These are phyloP conservation scores for Stephania cephalantha DNA, from an alignment of 164 flowering plant species.

Conservation along the genomic window DNA sequence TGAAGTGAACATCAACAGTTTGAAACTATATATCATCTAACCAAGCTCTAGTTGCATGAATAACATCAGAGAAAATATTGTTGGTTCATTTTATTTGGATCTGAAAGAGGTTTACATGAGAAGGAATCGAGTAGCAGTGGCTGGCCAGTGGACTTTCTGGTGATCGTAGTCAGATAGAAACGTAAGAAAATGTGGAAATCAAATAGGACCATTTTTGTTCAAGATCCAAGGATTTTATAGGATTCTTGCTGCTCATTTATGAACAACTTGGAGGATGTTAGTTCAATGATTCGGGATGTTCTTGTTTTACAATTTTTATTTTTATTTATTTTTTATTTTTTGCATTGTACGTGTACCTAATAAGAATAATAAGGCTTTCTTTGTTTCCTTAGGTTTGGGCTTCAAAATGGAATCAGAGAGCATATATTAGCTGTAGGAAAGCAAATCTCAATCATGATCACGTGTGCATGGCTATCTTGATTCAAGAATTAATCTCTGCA, in stretches of 20 bases:
- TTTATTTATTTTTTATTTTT: neutral
- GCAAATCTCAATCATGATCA: conserved; percentile 25
- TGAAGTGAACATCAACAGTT: neutral
- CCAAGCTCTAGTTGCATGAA: neutral
- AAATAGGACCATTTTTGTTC: too few species aligned
- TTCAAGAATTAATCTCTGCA: conserved; percentile 32
- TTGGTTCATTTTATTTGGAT: neutral
- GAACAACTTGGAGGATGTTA: neutral
- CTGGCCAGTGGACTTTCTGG: neutral
- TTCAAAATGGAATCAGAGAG: conserved; percentile 36
- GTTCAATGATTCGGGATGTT: neutral
- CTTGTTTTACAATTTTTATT: neutral
- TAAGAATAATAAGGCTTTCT: neutral
- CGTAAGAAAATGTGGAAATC: neutral
- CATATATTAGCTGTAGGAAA: conserved; percentile 26
- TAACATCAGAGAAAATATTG: neutral
- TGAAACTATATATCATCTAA: neutral
- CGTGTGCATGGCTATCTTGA: conserved; percentile 28
- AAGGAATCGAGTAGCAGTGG: neutral
- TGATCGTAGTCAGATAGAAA: neutral
- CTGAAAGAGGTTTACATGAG: neutral
- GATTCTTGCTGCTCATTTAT: neutral
- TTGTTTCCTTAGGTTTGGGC: conserved; percentile 24
- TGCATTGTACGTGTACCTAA: too few species aligned
- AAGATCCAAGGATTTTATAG: neutral